Conservation (phyloP, 805 yeast genomes). For the Candida coquimbonensis region DNA sequence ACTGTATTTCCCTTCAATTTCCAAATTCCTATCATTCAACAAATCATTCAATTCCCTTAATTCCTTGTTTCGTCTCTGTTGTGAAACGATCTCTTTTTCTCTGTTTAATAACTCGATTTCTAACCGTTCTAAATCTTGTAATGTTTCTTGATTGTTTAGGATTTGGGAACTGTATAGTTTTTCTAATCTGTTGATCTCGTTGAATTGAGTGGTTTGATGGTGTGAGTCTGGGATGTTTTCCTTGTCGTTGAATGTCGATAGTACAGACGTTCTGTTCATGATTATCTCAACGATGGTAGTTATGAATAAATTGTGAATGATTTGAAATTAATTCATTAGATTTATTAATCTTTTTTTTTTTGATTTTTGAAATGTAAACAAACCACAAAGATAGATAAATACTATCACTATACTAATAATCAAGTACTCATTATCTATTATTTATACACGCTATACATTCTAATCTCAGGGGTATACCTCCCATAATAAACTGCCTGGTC, state of each 20-base stretch:
- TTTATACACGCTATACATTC: constrained; percentile 8
- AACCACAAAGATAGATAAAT: background rate
- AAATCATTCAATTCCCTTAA: constrained; percentile 10
- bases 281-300: too few relatives aligned
- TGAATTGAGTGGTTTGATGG: background rate
- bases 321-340: too few relatives aligned
- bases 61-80: constrained; percentile 5
- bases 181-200: constrained; percentile 10
- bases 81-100: constrained; percentile 17
- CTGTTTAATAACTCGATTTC: constrained; percentile 27
- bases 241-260: background rate
- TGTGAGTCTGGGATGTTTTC: constrained; percentile 3
- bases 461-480: constrained; percentile 12
- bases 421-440: background rate
- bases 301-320: too few relatives aligned
- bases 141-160: constrained; percentile 23
- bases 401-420: background rate
- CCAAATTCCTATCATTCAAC: constrained; percentile 12
- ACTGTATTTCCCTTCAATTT: constrained; percentile 11
- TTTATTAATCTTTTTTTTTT: background rate
- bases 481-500: constrained; percentile 17
- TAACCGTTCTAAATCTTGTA: constrained; percentile 29
- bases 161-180: constrained; percentile 17
- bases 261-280: background rate
- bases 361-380: constrained; percentile 5